Conservation (phyloP, 805 yeast genomes). For the Komagataella pastoris region DNA sequence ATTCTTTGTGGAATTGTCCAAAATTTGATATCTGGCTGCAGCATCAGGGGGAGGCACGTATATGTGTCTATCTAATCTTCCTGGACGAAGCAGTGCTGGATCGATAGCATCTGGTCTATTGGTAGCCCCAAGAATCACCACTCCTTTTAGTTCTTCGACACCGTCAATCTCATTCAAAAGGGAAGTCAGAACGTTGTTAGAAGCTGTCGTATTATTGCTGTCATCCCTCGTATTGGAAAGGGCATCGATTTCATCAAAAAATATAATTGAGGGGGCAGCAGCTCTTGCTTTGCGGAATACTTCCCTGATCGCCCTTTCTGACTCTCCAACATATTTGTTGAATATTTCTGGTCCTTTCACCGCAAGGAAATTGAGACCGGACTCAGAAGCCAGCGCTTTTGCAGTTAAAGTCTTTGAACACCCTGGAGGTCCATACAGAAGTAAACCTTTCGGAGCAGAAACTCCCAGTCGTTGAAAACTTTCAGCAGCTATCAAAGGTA, state of each 20-base stretch:
- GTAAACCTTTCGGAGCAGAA: constrained; percentile 82
- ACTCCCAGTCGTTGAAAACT: constrained; percentile 71
- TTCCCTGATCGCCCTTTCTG: constrained; percentile 87
- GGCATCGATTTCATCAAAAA: constrained; percentile 96
- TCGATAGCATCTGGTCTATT: constrained; percentile 91
- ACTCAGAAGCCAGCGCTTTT: constrained; percentile 89
- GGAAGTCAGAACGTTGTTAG: constrained; percentile 81
- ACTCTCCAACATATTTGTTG: constrained; percentile 93
- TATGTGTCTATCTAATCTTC: constrained; percentile 85
- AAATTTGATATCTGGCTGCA: constrained; percentile 67
- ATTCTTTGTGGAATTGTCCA: constrained; percentile 51
- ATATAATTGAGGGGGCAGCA: constrained; percentile 85
- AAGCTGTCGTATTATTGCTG: constrained; percentile 47
- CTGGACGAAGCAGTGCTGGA: constrained; percentile 88
- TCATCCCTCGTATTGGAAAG: constrained; percentile 60
- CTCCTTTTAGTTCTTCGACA: constrained; percentile 88
- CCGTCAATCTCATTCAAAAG: constrained; percentile 94
- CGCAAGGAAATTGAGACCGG: constrained; percentile 86
- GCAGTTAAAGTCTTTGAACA: constrained; percentile 94
- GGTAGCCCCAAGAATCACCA: constrained; percentile 90
- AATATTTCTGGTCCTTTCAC: constrained; percentile 94
- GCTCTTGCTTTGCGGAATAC: constrained; percentile 89
- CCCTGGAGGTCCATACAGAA: constrained; percentile 96
- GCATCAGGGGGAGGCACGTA: constrained; percentile 88
- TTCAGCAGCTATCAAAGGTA: constrained; percentile 76